Evolutionary conservation across 1,284 basidiomycete species (phyloP), one percentile per base, ranked within the genome.

Genomic region (Pseudozyma sp.): DNA sequence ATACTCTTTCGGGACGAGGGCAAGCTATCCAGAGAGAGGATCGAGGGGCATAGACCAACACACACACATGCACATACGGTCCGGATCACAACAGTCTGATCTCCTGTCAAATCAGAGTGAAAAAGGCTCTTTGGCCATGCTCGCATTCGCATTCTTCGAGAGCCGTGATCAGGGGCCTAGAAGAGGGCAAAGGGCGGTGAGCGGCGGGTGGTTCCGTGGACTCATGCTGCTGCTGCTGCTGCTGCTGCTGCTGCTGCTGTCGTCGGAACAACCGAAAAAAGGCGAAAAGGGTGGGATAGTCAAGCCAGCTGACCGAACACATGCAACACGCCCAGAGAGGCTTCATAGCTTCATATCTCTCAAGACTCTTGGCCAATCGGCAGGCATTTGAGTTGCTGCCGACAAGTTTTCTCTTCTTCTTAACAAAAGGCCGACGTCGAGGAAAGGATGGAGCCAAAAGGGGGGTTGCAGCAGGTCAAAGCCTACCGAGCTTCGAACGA

Each of bases 291-390:
- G 18, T 7, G 38, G 18, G 7, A 68, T 47, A 67, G 60, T 69
- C 66, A 69, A 51, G 19, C 47, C 40, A 50, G 66, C 59, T 69
- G 60, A 69, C 66, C 43, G 52, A 16, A 14, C 16, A 63, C 25
- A 31, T 31, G 25, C 56, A 36, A 57, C 42, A 47, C 31, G 19
- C 34, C 25, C 31, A 10, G 21, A 51, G 49, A 40, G 25, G 39
- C 40, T 21, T 34, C 25, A 31, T 25, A 19, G 19, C 35, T 55
- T 52, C 68, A 70, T 70, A 70, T 70, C 68, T 70, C 60, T 52
- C 52, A 70, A 31, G 61, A 70, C 48, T 70, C 68, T 70, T 70
- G 68, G 68, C 68, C 68, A 70, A 70, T 70, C 61, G 57, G 68
- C 68, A 60, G 68, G 61, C 68, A 70, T 70, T 60, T 60, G 68